Base-by-base conservation (phyloP, 2,329 filamentous ascomycete species). In the Clonostachys byssicola region DNA sequence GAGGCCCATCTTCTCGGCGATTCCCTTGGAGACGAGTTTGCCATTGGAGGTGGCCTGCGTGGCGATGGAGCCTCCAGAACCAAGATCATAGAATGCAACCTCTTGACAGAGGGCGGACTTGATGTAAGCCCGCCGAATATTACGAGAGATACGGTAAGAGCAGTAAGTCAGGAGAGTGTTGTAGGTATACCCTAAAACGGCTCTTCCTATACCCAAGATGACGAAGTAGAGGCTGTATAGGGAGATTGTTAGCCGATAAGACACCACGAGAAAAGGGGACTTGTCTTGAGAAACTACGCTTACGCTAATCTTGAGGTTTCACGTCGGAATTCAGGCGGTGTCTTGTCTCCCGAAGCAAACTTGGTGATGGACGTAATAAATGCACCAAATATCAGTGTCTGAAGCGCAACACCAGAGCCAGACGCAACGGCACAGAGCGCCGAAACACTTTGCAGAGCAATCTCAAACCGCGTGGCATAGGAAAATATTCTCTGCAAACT, bases 151-250 rank as follows among this genome's bases (percentile, higher is more conserved):
- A 10, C 75, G 66, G 45, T 74, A 73, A 3, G 76, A 75, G 5
- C 74, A 66, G 38, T 78, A 72, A 4, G 73, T 78, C 17, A 79
- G 58, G 43, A 66, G 61, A 4, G 62, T 56, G 42, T 68, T 68
- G 57, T 71, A 69, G 16, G 70, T 56, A 51, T 81, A 83, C 12
- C 73, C 67, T 14, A 78, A 60, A 18, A 63, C 56, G 49, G 82
- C 77, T 41, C 77, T 73, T 0, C 61, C 78, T 44, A 81, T 64
- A 53, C 80, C 81, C 12, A 83, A 65, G 51, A 81, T 83, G 23
- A 83, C 66, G 53, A 83, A 81, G 56, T 76, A 82, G 6, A 83
- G 61, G 1, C 73, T 75, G 54, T 18, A 56, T 50, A 12, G 23
- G 50, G 53, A 40, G 56, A 54, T 38, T 68, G 55, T 76, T 5